Evolutionary conservation across 202 grass and related monocot genomes (phyloP).

Genomic region (Cymbopogon flexuosus): DNA sequence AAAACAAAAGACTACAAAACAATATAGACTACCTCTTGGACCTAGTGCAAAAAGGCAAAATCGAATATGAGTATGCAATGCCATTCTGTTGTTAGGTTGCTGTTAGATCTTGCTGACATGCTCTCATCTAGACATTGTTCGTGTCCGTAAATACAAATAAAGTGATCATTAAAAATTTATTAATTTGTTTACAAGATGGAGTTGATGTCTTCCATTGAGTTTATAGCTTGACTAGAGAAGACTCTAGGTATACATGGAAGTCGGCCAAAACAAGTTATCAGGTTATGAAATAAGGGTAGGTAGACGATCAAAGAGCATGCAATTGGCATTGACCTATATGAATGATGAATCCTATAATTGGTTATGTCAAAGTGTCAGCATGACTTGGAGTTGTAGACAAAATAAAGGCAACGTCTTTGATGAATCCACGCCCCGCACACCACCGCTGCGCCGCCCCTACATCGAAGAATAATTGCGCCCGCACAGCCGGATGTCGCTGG

Average conservation of each 20-base stretch:
- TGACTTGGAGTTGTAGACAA: too few relatives aligned
- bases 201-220: background rate
- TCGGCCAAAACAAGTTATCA: background rate
- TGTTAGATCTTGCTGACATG: background rate
- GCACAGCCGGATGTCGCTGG: too few relatives aligned
- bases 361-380: too few relatives aligned
- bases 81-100: background rate
- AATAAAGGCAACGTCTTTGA: too few relatives aligned
- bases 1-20: slow-evolving; percentile 53
- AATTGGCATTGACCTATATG: too few relatives aligned
- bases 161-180: background rate
- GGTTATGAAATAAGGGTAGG: too few relatives aligned
- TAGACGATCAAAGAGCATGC: too few relatives aligned
- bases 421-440: too few relatives aligned
- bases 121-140: background rate
- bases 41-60: slow-evolving; percentile 56
- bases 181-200: background rate
- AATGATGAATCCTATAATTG: too few relatives aligned
- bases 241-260: background rate
- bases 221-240: background rate
- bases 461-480: too few relatives aligned
- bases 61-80: slow-evolving; percentile 74
- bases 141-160: background rate
- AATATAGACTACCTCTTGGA: slow-evolving; percentile 63
- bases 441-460: too few relatives aligned